A percentile compares a stretch with the other conserved stretches of the same genome.
These are phyloP conservation scores for Metschnikowia kofuensis DNA, from an alignment of 805 yeast genomes.

Conservation along the genomic window DNA sequence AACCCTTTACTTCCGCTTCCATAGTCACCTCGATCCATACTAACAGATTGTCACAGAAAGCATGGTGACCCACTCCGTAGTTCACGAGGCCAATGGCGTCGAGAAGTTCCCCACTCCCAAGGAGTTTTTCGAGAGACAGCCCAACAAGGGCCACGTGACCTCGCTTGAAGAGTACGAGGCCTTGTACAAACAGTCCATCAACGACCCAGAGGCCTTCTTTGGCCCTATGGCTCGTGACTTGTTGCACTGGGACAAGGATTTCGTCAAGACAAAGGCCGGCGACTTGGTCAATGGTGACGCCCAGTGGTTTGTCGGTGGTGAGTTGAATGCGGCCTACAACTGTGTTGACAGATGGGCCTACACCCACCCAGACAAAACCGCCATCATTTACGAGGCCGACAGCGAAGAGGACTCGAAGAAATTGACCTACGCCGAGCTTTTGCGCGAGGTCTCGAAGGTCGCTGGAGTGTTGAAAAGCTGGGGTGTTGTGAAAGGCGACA, in stretches of 20 bases:
- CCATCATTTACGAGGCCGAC: constrained; percentile 79
- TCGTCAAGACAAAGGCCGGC: constrained; percentile 44
- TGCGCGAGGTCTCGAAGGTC: constrained; percentile 65
- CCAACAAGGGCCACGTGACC: constrained; percentile 56
- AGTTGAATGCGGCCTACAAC: constrained; percentile 75
- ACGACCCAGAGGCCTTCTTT: constrained; percentile 52
- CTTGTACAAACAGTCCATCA: constrained; percentile 54
- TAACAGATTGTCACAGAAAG: neutral
- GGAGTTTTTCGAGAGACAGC: constrained; percentile 57
- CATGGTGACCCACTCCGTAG: constrained; percentile 45
- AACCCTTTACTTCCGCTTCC: no score
- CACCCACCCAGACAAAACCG: constrained; percentile 65
- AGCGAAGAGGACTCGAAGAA: constrained; percentile 62
- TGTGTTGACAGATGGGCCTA: constrained; percentile 82
- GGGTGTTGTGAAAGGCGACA: constrained; percentile 79
- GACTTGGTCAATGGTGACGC: constrained; percentile 47
- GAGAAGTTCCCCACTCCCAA: constrained; percentile 49
- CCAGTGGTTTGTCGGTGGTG: constrained; percentile 79
- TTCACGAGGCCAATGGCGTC: constrained; percentile 59
- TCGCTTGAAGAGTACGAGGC: constrained; percentile 63
- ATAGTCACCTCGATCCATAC: neutral
- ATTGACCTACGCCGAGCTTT: constrained; percentile 68
- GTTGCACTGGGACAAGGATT: constrained; percentile 53
- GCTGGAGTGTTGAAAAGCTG: constrained; percentile 64
- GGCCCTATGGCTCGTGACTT: constrained; percentile 50